Evolutionary conservation across 768 basidiomycete genomes (phyloP), one percentile per base, ranked within the genome.

Genomic region (Gymnopilus junonius): DNA sequence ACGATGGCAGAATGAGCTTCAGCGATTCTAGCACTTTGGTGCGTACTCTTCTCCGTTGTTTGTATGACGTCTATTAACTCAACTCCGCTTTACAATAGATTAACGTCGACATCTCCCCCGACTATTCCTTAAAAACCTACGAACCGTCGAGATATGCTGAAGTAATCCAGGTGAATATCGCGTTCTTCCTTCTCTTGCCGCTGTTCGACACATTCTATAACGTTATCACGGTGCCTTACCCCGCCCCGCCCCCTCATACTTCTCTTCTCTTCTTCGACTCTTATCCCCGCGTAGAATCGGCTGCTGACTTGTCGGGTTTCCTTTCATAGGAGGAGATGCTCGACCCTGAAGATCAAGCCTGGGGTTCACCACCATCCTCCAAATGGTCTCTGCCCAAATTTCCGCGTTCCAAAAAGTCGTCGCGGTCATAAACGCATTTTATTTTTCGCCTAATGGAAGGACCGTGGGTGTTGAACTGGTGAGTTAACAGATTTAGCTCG

Each of bases 331-430:
- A 65, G 32, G 75, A 74, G 40, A 75, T 75, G 70, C 70, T 81
- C 8, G 75, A 74, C n/a, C 68, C 68, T 4, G 77, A 83, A 55
- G 74, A 82, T 59, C 72, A 71, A 55, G 79, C 82, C 11, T 83
- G 81, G 80, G 71, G 70, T 23, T 61, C 71, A 4, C 72, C 70
- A n/a, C 70, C 74, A 37, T 65, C 68, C 23, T 55, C 65, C n/a
- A 61, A 67, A 45, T 69, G 67, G 70, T 35, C 58, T 25, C 32
- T 71, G 39, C 71, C 70, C 11, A 65, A 55, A 55, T 71, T 74
- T 59, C 68, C 72, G 37, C 68, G 71, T 31, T 31, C 29, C 29
- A 54, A 67, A 65, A 61, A 65, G 51, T 34, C 45, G 39, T 58
- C 64, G 40, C 58, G 46, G 31, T 62, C 66, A 27, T 68, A 40